These are phyloP conservation scores for Diaporthe nobilis DNA, from an alignment of 2,329 filamentous ascomycete genomes.

Conservation along the genomic window DNA sequence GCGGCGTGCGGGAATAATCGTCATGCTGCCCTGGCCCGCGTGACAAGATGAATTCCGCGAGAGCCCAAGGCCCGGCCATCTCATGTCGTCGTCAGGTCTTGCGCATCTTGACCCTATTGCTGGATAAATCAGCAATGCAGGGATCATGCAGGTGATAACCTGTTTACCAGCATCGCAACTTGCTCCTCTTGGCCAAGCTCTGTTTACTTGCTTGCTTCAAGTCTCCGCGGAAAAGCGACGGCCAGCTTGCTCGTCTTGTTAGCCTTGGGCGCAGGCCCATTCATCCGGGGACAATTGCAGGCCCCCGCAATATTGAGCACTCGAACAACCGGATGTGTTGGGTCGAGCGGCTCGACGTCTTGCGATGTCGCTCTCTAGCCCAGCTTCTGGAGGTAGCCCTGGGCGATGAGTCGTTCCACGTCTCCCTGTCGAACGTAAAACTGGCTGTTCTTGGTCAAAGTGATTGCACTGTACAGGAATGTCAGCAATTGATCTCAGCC, in stretches of 20 bases:
- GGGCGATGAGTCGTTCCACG: conserved; percentile 92
- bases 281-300: neutral
- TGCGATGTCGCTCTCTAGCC: conserved; percentile 66
- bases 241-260: neutral
- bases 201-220: neutral
- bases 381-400: conserved; percentile 94
- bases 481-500: conserved; percentile 28
- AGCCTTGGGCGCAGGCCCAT: neutral
- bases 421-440: conserved; percentile 97
- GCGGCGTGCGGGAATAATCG: neutral
- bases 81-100: conserved; percentile 1
- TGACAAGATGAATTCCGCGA: neutral
- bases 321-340: neutral
- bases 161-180: neutral
- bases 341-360: neutral
- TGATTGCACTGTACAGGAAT: conserved; percentile 79
- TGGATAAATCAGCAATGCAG: conserved; percentile 24
- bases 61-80: neutral
- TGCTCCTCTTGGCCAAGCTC: neutral
- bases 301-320: neutral
- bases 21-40: neutral
- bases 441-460: conserved; percentile 96
- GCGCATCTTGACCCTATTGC: neutral
- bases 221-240: neutral
- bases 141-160: neutral